Evolutionary conservation across 2,329 filamentous ascomycete species (phyloP), one percentile per base, ranked within the genome.

Genomic region (Stylonectria norvegica): DNA sequence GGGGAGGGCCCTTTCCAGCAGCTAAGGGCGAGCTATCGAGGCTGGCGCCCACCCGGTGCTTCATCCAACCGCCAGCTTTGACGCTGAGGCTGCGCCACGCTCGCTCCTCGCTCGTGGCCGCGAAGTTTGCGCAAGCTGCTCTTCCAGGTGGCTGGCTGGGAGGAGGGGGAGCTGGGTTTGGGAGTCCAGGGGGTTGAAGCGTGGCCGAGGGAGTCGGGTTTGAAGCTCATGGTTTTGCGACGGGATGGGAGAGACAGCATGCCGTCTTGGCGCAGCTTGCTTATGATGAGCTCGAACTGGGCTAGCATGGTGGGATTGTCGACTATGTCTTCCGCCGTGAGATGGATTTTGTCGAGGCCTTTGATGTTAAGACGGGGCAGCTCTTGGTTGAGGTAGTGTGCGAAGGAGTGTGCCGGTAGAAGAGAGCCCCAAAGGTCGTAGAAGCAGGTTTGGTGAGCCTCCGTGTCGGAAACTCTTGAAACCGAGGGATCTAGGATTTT

Each of bases 381-480:
- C 12, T 65, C 63, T 4, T 60, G 59, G 38, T 70, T 74, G 34
- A 76, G 64, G 36, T 65, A 65, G 4, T 64, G 57, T 3, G 73
- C 67, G 20, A 78, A 63, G 46, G 71, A 62, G 5, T 69, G 60
- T 0, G 74, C 74, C 0, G 74, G 67, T 29, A 78, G 61, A 16
- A 76, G 60, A 2, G 71, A 71, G 6, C 69, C 69, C 59, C 71
- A 73, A 10, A 76, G 64, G 33, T 74, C 67, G 51, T 71, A 77
- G 54, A 78, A 78, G 0, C 70, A 66, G 0, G 71, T 67, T 2
- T 66, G 65, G 22, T 69, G 66, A 4, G 73, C 58, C 30, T 71
- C 61, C 1, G 57, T 56, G n/a, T 68, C 62, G 0, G 70, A 60
- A 0, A 73, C 61, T 7, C 63, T 63, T 3, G 69, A 52, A 0